A percentile compares a stretch with the other conserved stretches of the same genome.
These are phyloP conservation scores for Castanospermum australe DNA, from an alignment of 306 rosid genomes.

Conservation along the genomic window DNA sequence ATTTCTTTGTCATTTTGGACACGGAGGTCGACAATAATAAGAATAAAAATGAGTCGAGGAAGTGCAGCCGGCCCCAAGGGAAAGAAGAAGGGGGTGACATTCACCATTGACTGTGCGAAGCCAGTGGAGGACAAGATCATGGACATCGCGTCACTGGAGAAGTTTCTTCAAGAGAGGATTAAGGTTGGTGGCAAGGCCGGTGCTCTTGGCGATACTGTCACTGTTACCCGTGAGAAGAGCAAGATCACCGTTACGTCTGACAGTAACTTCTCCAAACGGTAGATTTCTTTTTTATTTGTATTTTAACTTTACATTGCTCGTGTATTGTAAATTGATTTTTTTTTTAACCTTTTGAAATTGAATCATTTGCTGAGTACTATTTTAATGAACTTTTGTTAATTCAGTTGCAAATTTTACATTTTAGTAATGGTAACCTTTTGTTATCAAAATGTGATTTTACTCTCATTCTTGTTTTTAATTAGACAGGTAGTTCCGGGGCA, in stretches of 20 bases:
- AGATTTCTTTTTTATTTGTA: neutral
- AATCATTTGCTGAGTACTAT: neutral
- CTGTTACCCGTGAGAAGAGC: conserved; percentile 66
- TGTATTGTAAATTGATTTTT: neutral
- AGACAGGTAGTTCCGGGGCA: neutral
- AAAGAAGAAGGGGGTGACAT: conserved; percentile 76
- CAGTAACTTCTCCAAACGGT: conserved; percentile 78
- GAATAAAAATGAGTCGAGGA: conserved; percentile 66
- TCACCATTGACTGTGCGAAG: conserved; percentile 84
- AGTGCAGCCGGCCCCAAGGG: conserved; percentile 69
- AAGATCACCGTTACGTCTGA: conserved; percentile 73
- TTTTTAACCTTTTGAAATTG: no score
- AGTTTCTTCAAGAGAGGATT: conserved; percentile 87
- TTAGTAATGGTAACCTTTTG: neutral
- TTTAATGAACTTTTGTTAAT: neutral
- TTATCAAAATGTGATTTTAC: neutral
- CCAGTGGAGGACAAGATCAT: conserved; percentile 94
- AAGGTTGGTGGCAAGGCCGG: conserved; percentile 94
- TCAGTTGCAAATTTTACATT: neutral
- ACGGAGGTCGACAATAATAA: neutral
- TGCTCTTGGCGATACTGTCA: conserved; percentile 74
- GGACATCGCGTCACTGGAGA: conserved; percentile 91
- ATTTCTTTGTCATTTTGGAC: neutral
- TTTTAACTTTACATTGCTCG: neutral
- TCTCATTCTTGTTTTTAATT: neutral